A percentile compares a stretch with the other conserved stretches of the same genome.
Conservation (phyloP, 2,329 filamentous ascomycete genomes). For the Helotiales sp. region DNA sequence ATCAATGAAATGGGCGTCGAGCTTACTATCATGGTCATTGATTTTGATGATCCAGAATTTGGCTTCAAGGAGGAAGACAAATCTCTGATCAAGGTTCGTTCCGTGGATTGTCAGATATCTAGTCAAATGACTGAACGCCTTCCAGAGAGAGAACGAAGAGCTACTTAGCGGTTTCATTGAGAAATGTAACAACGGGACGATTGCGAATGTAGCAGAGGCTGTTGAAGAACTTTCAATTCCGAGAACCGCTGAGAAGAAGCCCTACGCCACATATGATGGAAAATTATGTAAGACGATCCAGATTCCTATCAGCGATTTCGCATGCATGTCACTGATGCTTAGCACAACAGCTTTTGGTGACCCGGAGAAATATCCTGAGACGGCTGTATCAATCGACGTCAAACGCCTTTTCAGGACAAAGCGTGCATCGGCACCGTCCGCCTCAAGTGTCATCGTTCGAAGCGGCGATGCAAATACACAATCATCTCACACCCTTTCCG, state of each 20-base stretch:
- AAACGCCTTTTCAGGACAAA: slow-evolving; percentile 90
- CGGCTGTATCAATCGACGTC: slow-evolving; percentile 78
- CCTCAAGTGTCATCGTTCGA: slow-evolving; percentile 71
- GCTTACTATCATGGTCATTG: slow-evolving; percentile 80
- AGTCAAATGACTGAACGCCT: background rate
- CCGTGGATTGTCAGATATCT: background rate
- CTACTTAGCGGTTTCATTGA: slow-evolving; percentile 65
- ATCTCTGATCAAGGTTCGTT: slow-evolving; percentile 60
- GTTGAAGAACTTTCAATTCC: slow-evolving; percentile 78
- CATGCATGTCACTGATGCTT: background rate
- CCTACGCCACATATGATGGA: slow-evolving; percentile 79
- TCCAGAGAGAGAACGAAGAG: slow-evolving; percentile 68
- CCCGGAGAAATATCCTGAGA: slow-evolving; percentile 63
- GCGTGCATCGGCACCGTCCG: slow-evolving; percentile 69
- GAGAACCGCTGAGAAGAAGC: slow-evolving; percentile 71
- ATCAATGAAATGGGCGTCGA: slow-evolving; percentile 77
- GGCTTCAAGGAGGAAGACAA: slow-evolving; percentile 94
- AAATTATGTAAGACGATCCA: slow-evolving; percentile 49
- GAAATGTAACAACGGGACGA: slow-evolving; percentile 65
- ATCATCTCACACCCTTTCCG: slow-evolving; percentile 48
- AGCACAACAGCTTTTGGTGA: slow-evolving; percentile 64
- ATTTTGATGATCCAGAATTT: slow-evolving; percentile 90
- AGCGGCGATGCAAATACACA: slow-evolving; percentile 49
- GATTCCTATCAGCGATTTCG: background rate
- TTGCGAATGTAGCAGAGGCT: slow-evolving; percentile 85